Conservation (phyloP, 2,329 filamentous ascomycete species). For the Colletotrichum tropicicola region DNA sequence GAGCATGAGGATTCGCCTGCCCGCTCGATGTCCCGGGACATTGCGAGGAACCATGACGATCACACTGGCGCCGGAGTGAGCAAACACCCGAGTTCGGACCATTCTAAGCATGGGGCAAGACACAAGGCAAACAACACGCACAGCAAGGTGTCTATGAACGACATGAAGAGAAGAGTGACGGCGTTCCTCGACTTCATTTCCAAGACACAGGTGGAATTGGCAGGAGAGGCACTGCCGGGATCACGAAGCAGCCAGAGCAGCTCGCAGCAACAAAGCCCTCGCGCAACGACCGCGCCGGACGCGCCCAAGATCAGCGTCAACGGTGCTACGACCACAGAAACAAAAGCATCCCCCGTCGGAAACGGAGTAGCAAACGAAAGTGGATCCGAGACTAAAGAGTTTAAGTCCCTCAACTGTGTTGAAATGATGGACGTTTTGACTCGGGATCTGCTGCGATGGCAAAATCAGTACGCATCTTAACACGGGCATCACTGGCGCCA, state of each 20-base stretch:
- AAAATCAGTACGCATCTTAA: slow-evolving; percentile 70
- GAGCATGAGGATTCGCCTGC: slow-evolving; percentile 66
- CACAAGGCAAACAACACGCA: slow-evolving; percentile 60
- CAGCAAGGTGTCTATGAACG: slow-evolving; percentile 82
- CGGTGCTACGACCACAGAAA: slow-evolving; percentile 32
- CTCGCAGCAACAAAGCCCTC: slow-evolving; percentile 34
- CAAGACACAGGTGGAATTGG: slow-evolving; percentile 87
- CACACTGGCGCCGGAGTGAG: slow-evolving; percentile 40
- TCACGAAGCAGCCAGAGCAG: slow-evolving; percentile 44
- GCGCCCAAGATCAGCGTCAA: slow-evolving; percentile 24
- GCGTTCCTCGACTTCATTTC: slow-evolving; percentile 91
- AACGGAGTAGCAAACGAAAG: slow-evolving; percentile 30
- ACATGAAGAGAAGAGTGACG: slow-evolving; percentile 86
- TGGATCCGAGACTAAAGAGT: slow-evolving; percentile 57
- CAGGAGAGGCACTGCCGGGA: slow-evolving; percentile 63
- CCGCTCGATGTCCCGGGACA: slow-evolving; percentile 64
- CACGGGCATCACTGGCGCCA: slow-evolving; percentile 43
- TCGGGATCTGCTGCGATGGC: slow-evolving; percentile 84
- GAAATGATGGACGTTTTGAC: slow-evolving; percentile 94
- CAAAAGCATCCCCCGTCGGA: not conserved
- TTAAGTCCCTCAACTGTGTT: slow-evolving; percentile 79
- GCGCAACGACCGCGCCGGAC: slow-evolving; percentile 34
- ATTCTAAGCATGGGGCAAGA: slow-evolving; percentile 64
- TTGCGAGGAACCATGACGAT: slow-evolving; percentile 51
- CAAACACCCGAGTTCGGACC: slow-evolving; percentile 45